Evolutionary conservation across 23 red algal genomes (phyloP).

Genomic region (Gracilaria domingensis): DNA sequence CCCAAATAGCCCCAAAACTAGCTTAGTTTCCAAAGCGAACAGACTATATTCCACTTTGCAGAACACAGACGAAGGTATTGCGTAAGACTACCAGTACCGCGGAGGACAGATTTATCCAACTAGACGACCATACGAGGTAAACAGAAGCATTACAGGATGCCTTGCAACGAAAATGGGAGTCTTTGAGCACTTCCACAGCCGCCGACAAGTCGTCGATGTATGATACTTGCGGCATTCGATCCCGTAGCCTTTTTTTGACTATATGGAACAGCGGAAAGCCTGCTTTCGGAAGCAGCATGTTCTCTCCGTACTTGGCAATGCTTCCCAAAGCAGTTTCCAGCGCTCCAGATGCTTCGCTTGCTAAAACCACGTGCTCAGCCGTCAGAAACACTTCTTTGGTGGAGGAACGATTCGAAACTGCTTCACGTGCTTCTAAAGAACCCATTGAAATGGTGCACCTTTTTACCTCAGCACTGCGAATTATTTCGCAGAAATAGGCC

Average conservation of each 20-base stretch:
- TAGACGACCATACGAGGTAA: too few relatives aligned
- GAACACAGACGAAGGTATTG: too few relatives aligned
- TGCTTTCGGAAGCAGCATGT: slow-evolving; percentile 86
- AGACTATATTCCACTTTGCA: too few relatives aligned
- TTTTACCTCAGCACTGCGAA: slow-evolving; percentile 54
- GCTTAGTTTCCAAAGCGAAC: too few relatives aligned
- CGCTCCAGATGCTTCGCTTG: slow-evolving; percentile 88
- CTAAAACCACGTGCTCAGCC: slow-evolving; percentile 79
- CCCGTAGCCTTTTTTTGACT: slow-evolving; percentile 74
- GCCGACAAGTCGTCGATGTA: slow-evolving; percentile 77
- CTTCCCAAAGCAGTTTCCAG: slow-evolving; percentile 85
- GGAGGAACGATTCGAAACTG: slow-evolving; percentile 79
- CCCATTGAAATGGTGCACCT: slow-evolving; percentile 93
- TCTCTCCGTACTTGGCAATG: slow-evolving; percentile 94
- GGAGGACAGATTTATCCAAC: too few relatives aligned
- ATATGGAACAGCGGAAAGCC: slow-evolving; percentile 96
- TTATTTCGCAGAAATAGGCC: slow-evolving; percentile 40
- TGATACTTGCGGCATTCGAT: slow-evolving; percentile 77
- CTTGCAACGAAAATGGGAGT: too few relatives aligned
- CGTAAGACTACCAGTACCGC: too few relatives aligned
- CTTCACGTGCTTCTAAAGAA: slow-evolving; percentile 41
- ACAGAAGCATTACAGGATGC: too few relatives aligned
- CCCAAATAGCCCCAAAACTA: too few relatives aligned
- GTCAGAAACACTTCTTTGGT: slow-evolving; percentile 45
- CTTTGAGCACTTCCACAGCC: slow-evolving; percentile 55